Base-by-base conservation (phyloP, 805 yeast genomes). In the Candida parachauliodes region DNA sequence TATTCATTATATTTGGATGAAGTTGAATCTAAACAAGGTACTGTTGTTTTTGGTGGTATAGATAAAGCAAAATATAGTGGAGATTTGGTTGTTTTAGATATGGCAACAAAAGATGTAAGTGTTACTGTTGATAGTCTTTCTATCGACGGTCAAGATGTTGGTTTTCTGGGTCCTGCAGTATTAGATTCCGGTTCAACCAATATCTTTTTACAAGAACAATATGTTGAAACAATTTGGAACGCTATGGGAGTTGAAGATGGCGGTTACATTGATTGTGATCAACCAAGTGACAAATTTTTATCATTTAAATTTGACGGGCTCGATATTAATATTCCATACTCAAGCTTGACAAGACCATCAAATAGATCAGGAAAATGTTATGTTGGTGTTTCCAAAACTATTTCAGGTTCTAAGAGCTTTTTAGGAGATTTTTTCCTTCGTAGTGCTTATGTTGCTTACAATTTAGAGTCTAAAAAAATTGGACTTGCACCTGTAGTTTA, bases 151-250 rank as follows among this genome's bases (percentile, higher is more conserved):
- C 11, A n/a, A 30, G 20, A 25, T 30, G 18, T 31, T 19, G 25
- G 25, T 12, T 31, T 31, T 21, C 25, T 8, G 17, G 36, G 30
- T 10, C 4, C 21, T 3, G 77, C 70, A 3, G 43, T 76, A 7
- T 52, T 80, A 28, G 85, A 80, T 54, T 70, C 81, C 3, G 85
- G 85, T 28, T 70, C 82, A 9, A 74, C 84, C 11, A 52, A 72
- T 32, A 54, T 75, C 9, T 64, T 62, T 41, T 55, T 74, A 5
- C 83, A 83, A 9, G 29, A 19, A 14, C 12, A 34, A 26, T 27
- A 26, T n/a, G 17, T 16, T 6, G 23, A 34, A 20, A 16, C 21
- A 19, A 25, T 17, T 16, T 19, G 30, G 12, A 25, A 5, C 6
- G 9, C 12, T 7, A 20, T 34, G 22, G 14, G 21, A 12, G 30